phyloP scores from a whole-genome alignment of 805 yeast species.

The Spathaspora passalidarum region DNA sequence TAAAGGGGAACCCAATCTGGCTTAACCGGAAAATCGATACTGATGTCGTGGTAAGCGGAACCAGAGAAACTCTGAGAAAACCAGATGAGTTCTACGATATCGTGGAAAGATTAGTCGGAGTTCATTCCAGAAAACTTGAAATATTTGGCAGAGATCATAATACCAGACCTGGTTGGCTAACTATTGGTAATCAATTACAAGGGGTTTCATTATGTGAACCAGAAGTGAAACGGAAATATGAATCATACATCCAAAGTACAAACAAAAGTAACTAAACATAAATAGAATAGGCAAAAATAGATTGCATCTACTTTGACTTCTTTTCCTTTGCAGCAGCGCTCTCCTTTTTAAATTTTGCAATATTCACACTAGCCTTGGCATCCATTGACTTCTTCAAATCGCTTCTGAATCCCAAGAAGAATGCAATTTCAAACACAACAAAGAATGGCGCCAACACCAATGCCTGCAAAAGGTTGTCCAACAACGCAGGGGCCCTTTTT shows the following conservation, averaged over 20 bases:
- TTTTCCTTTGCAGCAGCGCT: not conserved
- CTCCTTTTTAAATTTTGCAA: conserved; percentile 26
- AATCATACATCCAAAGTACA: conserved; percentile 13
- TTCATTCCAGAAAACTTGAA: conserved; percentile 74
- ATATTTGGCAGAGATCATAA: conserved; percentile 88
- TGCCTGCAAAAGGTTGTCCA: conserved; percentile 82
- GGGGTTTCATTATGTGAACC: conserved; percentile 58
- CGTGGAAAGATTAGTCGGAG: conserved; percentile 80
- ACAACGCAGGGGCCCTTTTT: conserved; percentile 77
- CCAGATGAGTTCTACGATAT: conserved; percentile 89
- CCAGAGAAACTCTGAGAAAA: conserved; percentile 85
- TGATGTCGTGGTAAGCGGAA: conserved; percentile 75
- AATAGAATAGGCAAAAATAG: not conserved
- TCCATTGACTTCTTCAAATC: conserved; percentile 52
- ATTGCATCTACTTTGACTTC: not conserved
- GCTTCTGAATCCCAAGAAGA: conserved; percentile 58
- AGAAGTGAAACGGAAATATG: conserved; percentile 48
- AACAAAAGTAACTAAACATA: not conserved
- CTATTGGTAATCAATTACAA: conserved; percentile 75
- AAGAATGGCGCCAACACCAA: conserved; percentile 89
- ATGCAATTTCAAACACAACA: conserved; percentile 74
- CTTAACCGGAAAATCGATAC: conserved; percentile 61
- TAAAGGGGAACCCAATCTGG: conserved; percentile 81
- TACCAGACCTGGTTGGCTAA: conserved; percentile 86
- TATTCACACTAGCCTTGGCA: conserved; percentile 39